Evolutionary conservation across 1,284 basidiomycete species (phyloP).

Genomic region (Mycosarcoma mackinlayi): DNA sequence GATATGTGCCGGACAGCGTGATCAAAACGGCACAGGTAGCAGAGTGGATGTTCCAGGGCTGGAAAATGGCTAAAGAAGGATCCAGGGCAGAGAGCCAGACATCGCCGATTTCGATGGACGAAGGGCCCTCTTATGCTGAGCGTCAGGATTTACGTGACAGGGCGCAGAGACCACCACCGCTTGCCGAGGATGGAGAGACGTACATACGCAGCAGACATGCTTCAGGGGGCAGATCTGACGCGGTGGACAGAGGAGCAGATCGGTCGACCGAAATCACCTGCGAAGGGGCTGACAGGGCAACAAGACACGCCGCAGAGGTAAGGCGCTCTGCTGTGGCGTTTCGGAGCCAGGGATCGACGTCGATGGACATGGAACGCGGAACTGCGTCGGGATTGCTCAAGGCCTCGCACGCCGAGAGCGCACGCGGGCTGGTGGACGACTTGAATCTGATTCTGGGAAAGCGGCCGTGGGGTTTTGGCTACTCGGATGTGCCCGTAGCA

Average conservation of each 20-base stretch:
- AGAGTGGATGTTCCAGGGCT: conserved; percentile 94
- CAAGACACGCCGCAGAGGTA: conserved; percentile 8
- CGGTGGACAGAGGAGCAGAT: neutral
- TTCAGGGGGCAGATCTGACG: neutral
- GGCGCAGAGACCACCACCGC: conserved; percentile 1
- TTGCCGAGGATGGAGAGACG: conserved; percentile 1
- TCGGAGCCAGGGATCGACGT: neutral
- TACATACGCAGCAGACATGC: neutral
- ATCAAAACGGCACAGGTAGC: conserved; percentile 95
- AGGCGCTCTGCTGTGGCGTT: neutral
- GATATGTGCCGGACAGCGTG: conserved; percentile 91
- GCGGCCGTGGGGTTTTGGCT: conserved; percentile 77
- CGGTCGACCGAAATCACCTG: neutral
- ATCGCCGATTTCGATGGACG: conserved; percentile 3
- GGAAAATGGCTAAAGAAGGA: conserved; percentile 85
- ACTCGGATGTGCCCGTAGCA: conserved; percentile 77
- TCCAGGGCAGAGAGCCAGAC: conserved; percentile 3
- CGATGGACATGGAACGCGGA: conserved; percentile 29
- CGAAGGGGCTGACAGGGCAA: neutral
- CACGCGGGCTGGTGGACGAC: conserved; percentile 89
- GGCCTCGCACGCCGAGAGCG: conserved; percentile 92
- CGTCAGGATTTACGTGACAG: neutral
- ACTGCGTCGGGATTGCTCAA: conserved; percentile 81
- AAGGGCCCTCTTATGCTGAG: neutral
- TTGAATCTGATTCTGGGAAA: conserved; percentile 87